These are phyloP conservation scores for Chlamydomonas applanata DNA, from an alignment of 139 green algal species.

Conservation along the genomic window DNA sequence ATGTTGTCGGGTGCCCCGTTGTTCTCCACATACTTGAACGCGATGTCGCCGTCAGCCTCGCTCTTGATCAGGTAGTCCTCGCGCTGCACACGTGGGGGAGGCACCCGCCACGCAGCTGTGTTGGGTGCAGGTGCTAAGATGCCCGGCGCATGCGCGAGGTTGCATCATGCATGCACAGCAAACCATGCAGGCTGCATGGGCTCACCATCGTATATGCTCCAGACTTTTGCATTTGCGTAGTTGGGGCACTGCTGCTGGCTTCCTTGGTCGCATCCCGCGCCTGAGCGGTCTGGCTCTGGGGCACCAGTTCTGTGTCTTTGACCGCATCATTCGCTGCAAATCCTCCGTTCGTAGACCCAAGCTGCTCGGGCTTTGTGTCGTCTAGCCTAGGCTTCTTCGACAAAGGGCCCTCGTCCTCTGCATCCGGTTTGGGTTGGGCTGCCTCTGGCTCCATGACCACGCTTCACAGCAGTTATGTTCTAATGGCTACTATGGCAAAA, in stretches of 20 bases:
- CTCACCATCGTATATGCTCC: background rate
- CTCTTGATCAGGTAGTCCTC: constrained; percentile 58
- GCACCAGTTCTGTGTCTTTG: no score
- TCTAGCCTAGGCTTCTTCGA: no score
- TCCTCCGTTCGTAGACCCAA: no score
- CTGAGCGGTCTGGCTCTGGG: no score
- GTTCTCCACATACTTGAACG: constrained; percentile 69
- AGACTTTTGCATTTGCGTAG: background rate
- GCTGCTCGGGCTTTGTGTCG: no score
- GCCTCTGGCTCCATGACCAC: no score
- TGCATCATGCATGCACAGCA: background rate
- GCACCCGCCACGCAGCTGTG: background rate
- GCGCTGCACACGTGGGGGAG: constrained; percentile 54
- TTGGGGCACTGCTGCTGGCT: background rate
- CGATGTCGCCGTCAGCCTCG: constrained; percentile 62
- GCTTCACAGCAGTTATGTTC: no score
- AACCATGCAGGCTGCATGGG: background rate
- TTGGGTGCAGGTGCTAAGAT: background rate
- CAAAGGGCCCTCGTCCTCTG: no score
- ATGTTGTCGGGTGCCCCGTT: constrained; percentile 51
- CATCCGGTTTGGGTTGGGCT: no score
- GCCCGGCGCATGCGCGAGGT: background rate
- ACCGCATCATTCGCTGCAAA: no score
- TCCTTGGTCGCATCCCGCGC: no score
- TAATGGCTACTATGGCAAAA: no score